Conservation (phyloP, 257 asterid species). For the Sherardia arvensis region DNA sequence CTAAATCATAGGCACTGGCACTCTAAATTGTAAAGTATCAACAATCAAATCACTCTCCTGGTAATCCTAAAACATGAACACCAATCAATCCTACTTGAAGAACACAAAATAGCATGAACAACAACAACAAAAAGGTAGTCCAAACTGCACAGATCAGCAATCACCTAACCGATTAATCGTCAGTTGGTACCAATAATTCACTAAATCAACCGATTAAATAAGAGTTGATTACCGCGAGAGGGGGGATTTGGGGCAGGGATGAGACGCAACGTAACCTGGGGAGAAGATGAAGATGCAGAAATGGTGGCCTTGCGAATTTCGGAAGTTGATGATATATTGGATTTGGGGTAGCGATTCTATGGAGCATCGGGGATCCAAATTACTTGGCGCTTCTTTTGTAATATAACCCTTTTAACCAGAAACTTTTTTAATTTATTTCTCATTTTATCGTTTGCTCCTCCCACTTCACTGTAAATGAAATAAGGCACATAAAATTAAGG, state of each 20-base stretch:
- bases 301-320: conserved; percentile 12
- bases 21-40: not conserved
- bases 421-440: too few relatives aligned
- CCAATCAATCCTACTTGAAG: not conserved
- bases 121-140: not conserved
- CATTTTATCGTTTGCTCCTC: not conserved
- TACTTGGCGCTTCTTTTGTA: conserved; percentile 32
- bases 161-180: not conserved
- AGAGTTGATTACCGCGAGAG: not conserved
- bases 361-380: conserved; percentile 21
- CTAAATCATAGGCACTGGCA: not conserved
- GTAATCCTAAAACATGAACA: not conserved
- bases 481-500: too few relatives aligned
- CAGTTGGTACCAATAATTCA: not conserved
- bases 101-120: too few relatives aligned
- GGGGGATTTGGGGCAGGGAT: not conserved
- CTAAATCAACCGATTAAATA: not conserved
- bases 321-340: not conserved
- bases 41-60: not conserved
- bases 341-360: not conserved
- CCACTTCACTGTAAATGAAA: not conserved
- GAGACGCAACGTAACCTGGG: not conserved
- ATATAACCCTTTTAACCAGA: not conserved
- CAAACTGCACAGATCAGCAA: not conserved
- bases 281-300: not conserved